phyloP scores from a whole-genome alignment of 2,329 filamentous ascomycete genomes.

The Aureobasidium sp. region DNA sequence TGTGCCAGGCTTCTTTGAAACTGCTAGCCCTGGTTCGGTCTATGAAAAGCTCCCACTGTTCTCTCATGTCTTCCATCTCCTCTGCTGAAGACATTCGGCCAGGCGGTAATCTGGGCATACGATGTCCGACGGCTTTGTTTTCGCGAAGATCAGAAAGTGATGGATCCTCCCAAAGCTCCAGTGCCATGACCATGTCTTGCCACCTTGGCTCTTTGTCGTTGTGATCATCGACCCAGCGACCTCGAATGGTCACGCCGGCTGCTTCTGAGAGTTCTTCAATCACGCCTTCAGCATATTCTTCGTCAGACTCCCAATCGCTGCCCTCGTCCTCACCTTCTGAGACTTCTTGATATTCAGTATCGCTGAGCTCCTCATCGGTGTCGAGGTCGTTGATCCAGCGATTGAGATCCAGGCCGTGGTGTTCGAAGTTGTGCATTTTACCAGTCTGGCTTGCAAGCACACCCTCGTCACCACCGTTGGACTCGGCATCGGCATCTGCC shows the following conservation, averaged over 20 bases:
- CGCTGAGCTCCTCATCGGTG: conserved; percentile 13
- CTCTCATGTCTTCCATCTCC: conserved; percentile 13
- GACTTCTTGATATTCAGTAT: conserved; percentile 13
- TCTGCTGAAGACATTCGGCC: not conserved
- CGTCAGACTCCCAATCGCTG: conserved; percentile 12
- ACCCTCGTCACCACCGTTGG: conserved; percentile 3
- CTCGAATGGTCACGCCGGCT: conserved; percentile 6
- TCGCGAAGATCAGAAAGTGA: not conserved
- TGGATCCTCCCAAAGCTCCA: conserved; percentile 11
- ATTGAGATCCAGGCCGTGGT: conserved; percentile 12
- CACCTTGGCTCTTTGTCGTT: conserved; percentile 3
- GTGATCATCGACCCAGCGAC: conserved; percentile 12
- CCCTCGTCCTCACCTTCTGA: conserved; percentile 11
- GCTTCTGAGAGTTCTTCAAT: conserved; percentile 15
- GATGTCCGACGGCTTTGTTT: not conserved
- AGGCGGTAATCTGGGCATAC: not conserved
- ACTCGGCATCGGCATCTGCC: conserved; percentile 3
- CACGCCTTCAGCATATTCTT: conserved; percentile 10
- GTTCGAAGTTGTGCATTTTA: conserved; percentile 13
- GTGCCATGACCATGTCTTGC: conserved; percentile 10
- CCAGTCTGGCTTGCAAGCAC: conserved; percentile 10
- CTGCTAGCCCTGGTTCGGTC: conserved; percentile 28
- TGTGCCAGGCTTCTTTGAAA: conserved; percentile 40
- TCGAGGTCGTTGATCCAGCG: conserved; percentile 14
- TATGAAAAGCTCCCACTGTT: conserved; percentile 14